Evolutionary conservation across 768 basidiomycete genomes (phyloP).

Genomic region (Rhodotorula kratochvilovae): DNA sequence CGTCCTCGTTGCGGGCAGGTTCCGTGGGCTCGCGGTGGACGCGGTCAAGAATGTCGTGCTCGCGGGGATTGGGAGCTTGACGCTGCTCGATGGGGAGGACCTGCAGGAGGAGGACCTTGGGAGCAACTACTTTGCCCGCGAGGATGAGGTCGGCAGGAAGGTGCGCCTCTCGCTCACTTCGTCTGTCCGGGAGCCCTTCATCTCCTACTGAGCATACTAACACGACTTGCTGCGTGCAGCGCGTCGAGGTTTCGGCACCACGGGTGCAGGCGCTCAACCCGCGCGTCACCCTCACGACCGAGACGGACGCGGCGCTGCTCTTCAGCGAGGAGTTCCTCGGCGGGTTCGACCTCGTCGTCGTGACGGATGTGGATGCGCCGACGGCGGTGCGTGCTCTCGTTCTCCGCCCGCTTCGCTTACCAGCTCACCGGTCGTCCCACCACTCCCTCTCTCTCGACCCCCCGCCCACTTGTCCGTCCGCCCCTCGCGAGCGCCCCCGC

Average conservation of each 20-base stretch:
- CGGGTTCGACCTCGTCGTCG: constrained; percentile 58
- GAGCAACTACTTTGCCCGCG: constrained; percentile 86
- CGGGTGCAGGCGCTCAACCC: constrained; percentile 88
- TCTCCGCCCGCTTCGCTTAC: background rate
- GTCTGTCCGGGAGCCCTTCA: background rate
- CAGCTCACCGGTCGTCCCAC: no score
- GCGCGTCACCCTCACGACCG: constrained; percentile 72
- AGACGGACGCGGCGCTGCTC: constrained; percentile 53
- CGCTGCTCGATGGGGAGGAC: constrained; percentile 71
- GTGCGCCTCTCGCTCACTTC: constrained; percentile 50
- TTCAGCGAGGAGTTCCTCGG: constrained; percentile 58
- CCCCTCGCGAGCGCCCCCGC: background rate
- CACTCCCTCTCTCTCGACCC: no score
- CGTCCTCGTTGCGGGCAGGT: constrained; percentile 59
- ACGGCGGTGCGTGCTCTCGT: constrained; percentile 30
- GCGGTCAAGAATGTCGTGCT: constrained; percentile 96
- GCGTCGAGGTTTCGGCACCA: constrained; percentile 74
- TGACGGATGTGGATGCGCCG: constrained; percentile 36
- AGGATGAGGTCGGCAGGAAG: constrained; percentile 85
- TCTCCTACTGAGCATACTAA: background rate
- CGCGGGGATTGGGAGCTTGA: constrained; percentile 84
- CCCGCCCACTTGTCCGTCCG: background rate
- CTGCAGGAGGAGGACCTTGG: constrained; percentile 83
- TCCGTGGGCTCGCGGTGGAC: constrained; percentile 61
- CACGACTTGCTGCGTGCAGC: constrained; percentile 51